These are phyloP conservation scores for Exophiala calicioides DNA, from an alignment of 2,329 filamentous ascomycete species.

Conservation along the genomic window DNA sequence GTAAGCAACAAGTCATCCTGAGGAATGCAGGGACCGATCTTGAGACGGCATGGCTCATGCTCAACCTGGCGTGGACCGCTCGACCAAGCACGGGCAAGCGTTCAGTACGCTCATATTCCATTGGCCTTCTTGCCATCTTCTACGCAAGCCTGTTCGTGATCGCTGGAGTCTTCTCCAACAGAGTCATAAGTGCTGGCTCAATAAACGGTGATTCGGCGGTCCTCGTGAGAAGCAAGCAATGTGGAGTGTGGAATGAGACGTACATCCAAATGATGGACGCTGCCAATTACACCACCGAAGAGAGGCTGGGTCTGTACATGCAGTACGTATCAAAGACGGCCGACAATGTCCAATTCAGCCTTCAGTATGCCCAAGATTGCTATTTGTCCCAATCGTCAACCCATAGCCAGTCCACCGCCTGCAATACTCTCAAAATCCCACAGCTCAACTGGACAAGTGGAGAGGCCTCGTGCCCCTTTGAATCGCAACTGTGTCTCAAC, in stretches of 20 bases:
- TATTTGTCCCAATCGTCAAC: slow-evolving; percentile 15
- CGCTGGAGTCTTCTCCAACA: slow-evolving; percentile 22
- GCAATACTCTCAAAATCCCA: slow-evolving; percentile 18
- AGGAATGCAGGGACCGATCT: slow-evolving; percentile 20
- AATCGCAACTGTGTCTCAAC: slow-evolving; percentile 16
- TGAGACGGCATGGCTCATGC: slow-evolving; percentile 17
- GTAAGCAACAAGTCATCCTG: slow-evolving; percentile 26
- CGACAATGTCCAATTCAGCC: slow-evolving; percentile 21
- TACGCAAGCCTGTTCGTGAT: slow-evolving; percentile 18
- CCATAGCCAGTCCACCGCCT: slow-evolving; percentile 11
- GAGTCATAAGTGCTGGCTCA: slow-evolving; percentile 15
- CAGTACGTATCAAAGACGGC: slow-evolving; percentile 15
- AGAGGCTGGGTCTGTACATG: slow-evolving; percentile 11
- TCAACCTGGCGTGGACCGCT: slow-evolving; percentile 17
- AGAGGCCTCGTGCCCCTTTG: slow-evolving; percentile 19
- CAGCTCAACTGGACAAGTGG: slow-evolving; percentile 4
- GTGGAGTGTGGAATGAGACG: slow-evolving; percentile 24
- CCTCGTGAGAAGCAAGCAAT: slow-evolving; percentile 21
- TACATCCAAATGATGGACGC: slow-evolving; percentile 11
- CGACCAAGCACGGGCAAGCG: slow-evolving; percentile 16
- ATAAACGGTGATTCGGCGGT: slow-evolving; percentile 13
- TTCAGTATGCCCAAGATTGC: slow-evolving; percentile 26
- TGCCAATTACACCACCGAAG: not conserved
- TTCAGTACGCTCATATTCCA: slow-evolving; percentile 13
- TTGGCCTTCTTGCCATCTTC: slow-evolving; percentile 15